Conservation (phyloP, 805 yeast species). For the Kuraishia floccosa region DNA sequence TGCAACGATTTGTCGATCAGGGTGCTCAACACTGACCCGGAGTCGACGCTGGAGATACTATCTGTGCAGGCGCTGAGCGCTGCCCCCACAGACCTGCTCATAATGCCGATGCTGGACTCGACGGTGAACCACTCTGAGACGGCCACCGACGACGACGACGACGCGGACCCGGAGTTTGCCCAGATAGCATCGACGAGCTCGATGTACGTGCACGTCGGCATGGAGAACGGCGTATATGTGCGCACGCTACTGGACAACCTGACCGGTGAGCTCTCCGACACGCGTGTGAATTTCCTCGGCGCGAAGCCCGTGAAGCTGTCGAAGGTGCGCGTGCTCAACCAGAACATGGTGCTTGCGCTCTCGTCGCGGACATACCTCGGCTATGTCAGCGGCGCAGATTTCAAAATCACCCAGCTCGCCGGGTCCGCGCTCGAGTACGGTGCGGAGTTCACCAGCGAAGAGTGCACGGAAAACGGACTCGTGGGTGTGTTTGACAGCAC, state of each 20-base stretch:
- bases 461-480: constrained; percentile 43
- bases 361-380: constrained; percentile 50
- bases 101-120: constrained; percentile 19
- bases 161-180: constrained; percentile 7
- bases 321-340: constrained; percentile 16
- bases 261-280: constrained; percentile 53
- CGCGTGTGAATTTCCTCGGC: constrained; percentile 67
- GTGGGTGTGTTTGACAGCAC: constrained; percentile 46
- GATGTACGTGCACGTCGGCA: constrained; percentile 59
- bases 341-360: constrained; percentile 31
- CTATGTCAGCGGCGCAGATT: constrained; percentile 19
- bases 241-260: constrained; percentile 42
- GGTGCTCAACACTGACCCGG: constrained; percentile 50
- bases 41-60: constrained; percentile 45
- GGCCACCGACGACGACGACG: constrained; percentile 2
- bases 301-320: constrained; percentile 47
- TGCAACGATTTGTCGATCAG: constrained; percentile 61
- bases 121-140: constrained; percentile 4
- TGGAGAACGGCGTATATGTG: constrained; percentile 75
- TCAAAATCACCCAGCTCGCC: constrained; percentile 35
- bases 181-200: constrained; percentile 4
- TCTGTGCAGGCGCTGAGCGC: constrained; percentile 60
- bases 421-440: constrained; percentile 32
- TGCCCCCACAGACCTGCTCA: constrained; percentile 23
- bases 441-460: constrained; percentile 50